Percentiles rank a stretch among this genome's conserved stretches.
Conservation (phyloP, 2,329 filamentous ascomycete species). For the Cryphonectria parasitica region DNA sequence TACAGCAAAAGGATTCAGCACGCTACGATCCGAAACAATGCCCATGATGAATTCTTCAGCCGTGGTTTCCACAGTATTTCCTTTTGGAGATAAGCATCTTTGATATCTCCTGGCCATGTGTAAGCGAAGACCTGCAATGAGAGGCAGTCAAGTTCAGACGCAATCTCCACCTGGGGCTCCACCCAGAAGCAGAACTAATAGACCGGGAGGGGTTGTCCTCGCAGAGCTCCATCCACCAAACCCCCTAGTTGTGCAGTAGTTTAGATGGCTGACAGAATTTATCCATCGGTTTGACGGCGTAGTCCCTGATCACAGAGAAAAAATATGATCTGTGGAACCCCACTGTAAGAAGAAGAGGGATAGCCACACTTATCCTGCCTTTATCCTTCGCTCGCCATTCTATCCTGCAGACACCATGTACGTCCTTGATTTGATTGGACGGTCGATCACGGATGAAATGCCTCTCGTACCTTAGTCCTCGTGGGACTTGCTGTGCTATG, state of each 20-base stretch:
- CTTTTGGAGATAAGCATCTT: not conserved
- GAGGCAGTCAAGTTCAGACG: not conserved
- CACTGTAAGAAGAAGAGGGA: not conserved
- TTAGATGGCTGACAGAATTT: not conserved
- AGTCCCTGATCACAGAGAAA: not conserved
- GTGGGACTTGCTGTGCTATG: not conserved
- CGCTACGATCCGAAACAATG: not conserved
- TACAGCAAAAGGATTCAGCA: not conserved
- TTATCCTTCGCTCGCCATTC: not conserved
- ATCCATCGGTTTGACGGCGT: not conserved
- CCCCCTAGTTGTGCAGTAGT: conserved; percentile 4
- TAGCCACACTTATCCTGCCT: not conserved
- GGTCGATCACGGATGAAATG: not conserved
- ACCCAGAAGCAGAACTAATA: not conserved
- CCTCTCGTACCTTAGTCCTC: not conserved
- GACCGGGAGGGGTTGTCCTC: not conserved
- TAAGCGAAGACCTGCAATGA: not conserved
- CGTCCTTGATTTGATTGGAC: not conserved
- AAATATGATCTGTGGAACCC: not conserved
- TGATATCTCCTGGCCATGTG: not conserved
- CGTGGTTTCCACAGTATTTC: not conserved
- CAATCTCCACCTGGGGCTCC: not conserved
- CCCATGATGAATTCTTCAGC: not conserved
- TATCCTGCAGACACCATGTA: not conserved
- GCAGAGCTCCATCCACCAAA: not conserved